Base-by-base conservation (phyloP, 768 basidiomycete genomes). In the Agrocybe pediades region DNA sequence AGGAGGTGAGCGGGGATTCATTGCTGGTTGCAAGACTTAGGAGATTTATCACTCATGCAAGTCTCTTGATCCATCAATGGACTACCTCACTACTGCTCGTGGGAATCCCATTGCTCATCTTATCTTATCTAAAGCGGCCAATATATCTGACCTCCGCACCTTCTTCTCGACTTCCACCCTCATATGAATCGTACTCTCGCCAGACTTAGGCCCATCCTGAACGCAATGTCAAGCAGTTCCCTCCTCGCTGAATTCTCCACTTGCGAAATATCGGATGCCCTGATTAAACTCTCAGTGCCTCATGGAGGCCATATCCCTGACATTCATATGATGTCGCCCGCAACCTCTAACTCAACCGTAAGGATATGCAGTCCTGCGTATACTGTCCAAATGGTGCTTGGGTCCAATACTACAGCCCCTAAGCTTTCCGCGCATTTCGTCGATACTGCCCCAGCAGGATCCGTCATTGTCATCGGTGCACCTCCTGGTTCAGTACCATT, bases 231-330 rank as follows among this genome's bases (percentile, higher is more conserved):
- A 13, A 55, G 20, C 9, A 52, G 60, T 20, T 64, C 66, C 30
- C 51, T 44, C n/a, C 66, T 75, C 16, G 60, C 68, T 15, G 53
- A 63, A 1, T 84, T 83, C 64, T 85, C 90, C 6, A 81, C 89
- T 43, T 92, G 90, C 72, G 91, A 95, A 72, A 74, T 96, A 7
- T 94, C 94, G 0, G 94, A 96, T 63, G 91, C 93, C 2, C 83
- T 96, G 60, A 73, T 94, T 59, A 95, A 92, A 70, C 83, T 95
- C 27, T 82, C 83, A 8, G 65, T 82, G 13, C 71, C 81, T 11
- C 80, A 85, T 58, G 93, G 92, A 0, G 93, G 95, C 1, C 77
- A 84, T 62, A 77, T 97, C n/a, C 86, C 91, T 2, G 92, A 93
- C 66, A 80, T 97, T 9, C 70, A 79, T 49, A 70, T 81, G 72